A percentile compares a stretch with the other conserved stretches of the same genome.
These are phyloP conservation scores for Viola odorata DNA, from an alignment of 345 rosid genomes.

Conservation along the genomic window DNA sequence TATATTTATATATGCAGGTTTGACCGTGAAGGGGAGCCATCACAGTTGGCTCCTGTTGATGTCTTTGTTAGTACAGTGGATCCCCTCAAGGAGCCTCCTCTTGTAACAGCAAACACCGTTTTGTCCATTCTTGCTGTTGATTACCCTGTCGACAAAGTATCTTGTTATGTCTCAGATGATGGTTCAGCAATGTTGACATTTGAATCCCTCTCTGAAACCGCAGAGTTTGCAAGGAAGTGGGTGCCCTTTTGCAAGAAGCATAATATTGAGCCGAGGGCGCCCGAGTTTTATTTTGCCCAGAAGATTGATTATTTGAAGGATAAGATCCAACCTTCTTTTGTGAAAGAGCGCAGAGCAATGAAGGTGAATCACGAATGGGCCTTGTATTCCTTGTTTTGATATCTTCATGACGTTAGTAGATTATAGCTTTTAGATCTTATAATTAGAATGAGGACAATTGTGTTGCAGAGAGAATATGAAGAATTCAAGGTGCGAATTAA, in stretches of 20 bases:
- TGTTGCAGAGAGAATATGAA: slow-evolving; percentile 89
- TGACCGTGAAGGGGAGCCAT: slow-evolving; percentile 98
- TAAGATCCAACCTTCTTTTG: slow-evolving; percentile 97
- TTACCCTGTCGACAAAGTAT: slow-evolving; percentile 98
- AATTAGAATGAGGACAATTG: neutral
- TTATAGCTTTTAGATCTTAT: neutral
- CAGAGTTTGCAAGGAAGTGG: slow-evolving; percentile 99
- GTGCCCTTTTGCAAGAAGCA: slow-evolving; percentile 99
- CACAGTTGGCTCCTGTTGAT: slow-evolving; percentile 90
- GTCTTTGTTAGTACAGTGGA: slow-evolving; percentile 99
- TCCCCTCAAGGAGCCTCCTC: slow-evolving; percentile 98
- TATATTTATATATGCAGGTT: slow-evolving; percentile 41
- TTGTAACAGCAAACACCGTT: slow-evolving; percentile 94
- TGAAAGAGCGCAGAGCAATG: slow-evolving; percentile 97
- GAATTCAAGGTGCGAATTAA: slow-evolving; percentile 98
- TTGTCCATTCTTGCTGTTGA: slow-evolving; percentile 96
- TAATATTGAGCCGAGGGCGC: slow-evolving; percentile 95
- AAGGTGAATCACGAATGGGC: slow-evolving; percentile 49
- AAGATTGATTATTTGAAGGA: slow-evolving; percentile 98
- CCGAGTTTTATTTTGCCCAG: slow-evolving; percentile 96
- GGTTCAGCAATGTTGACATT: slow-evolving; percentile 99
- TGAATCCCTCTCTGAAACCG: slow-evolving; percentile 97
- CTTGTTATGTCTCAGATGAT: slow-evolving; percentile 98
- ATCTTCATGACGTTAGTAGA: neutral
- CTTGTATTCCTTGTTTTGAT: neutral